Evolutionary conservation across 352 stramenopile genomes (phyloP), one percentile per base, ranked within the genome.

Genomic region (Peronospora tabacina): DNA sequence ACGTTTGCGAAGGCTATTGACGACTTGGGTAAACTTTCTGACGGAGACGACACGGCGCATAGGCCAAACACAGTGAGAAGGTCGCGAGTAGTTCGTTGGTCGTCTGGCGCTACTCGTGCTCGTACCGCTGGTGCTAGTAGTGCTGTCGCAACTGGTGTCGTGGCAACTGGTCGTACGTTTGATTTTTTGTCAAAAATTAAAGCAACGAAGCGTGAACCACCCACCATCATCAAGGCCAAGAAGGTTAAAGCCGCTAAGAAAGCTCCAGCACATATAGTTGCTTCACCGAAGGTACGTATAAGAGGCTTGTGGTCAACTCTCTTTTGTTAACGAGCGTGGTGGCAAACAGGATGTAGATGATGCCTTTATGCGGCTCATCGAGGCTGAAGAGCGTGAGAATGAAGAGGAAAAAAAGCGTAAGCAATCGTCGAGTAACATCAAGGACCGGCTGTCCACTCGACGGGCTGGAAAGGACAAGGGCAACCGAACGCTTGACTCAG

Each of bases 151-250:
- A 83, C 80, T 34, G 82, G 82, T 17, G 61, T 81, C 5, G 82
- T 93, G 17, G 82, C 79, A 9, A 85, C 72, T 46, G 82, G 82
- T 16, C 77, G 80, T 0, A 90, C 82, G 30, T 87, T 93, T 52
- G 82, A 93, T 47, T 93, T 93, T 22, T 46, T 93, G 46, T 83
- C 75, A n/a, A 93, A 88, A 61, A 89, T 93, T 28, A 72, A 59
- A 15, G 55, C 56, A 36, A 63, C 52, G 28, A 75, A 68, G 40
- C 62, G 45, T 37, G 47, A 64, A 13, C 24, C 38, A 26, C 26
- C 39, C 46, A 26, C 29, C 3, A 58, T 22, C 22, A 17, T 45
- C 7, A 63, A 67, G 22, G 16, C 29, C 9, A 56, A 58, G 11
- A 53, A 49, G 30, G 11, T 38, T 4, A 59, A 68, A 34, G 56